These are phyloP conservation scores for Obelidium mucronatum DNA, from an alignment of 192 early-diverging fungal species.

Conservation along the genomic window DNA sequence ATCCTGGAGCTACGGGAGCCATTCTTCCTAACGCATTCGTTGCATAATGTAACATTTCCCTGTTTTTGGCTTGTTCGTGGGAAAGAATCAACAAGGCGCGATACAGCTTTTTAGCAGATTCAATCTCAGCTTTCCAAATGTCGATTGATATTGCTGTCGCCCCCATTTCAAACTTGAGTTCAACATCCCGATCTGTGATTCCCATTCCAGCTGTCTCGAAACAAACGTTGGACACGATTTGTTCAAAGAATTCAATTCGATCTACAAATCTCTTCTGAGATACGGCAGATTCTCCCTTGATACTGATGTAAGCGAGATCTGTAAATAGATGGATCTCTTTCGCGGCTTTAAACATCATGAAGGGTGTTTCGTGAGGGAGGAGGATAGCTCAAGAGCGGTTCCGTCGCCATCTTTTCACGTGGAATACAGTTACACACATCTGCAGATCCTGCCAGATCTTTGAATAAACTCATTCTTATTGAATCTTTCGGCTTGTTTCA, in stretches of 20 bases:
- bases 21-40: no score
- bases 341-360: not conserved
- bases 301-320: not conserved
- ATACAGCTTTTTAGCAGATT: not conserved
- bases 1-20: no score
- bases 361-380: not conserved
- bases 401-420: no score
- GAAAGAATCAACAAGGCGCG: not conserved
- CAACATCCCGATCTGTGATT: constrained; percentile 10
- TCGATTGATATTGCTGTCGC: not conserved
- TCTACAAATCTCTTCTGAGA: not conserved
- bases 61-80: constrained; percentile 9
- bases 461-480: no score
- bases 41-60: no score
- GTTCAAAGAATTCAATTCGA: not conserved
- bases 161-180: not conserved
- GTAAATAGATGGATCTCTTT: not conserved
- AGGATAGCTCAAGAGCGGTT: no score
- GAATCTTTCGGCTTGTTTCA: no score
- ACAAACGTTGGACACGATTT: not conserved
- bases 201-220: constrained; percentile 17
- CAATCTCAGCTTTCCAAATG: constrained; percentile 20
- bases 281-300: not conserved
- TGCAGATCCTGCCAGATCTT: no score
- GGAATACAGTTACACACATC: no score